Conservation (phyloP, 495 filamentous ascomycete species). For the Penicillium parvum region DNA sequence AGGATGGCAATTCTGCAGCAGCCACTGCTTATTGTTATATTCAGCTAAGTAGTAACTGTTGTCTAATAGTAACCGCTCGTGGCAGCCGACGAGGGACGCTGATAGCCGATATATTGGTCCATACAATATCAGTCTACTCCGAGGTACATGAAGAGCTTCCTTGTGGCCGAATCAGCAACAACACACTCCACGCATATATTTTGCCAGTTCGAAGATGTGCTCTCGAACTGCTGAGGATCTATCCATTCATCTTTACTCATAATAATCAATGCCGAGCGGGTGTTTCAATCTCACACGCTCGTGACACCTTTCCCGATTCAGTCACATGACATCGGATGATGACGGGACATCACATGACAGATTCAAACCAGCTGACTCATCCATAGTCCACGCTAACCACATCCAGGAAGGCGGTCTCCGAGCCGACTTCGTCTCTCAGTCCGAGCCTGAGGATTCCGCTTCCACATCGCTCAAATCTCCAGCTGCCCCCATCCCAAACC, state of each 20-base stretch:
- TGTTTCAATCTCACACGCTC: constrained; percentile 7
- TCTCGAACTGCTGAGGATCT: too few species aligned
- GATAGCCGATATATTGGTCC: constrained; percentile 15
- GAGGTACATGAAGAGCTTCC: constrained; percentile 7
- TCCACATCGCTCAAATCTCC: constrained; percentile 35
- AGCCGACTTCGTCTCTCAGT: constrained; percentile 23
- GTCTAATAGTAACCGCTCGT: constrained; percentile 3
- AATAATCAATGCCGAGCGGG: too few species aligned
- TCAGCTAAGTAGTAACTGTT: not conserved
- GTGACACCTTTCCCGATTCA: constrained; percentile 11
- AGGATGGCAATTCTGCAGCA: too few species aligned
- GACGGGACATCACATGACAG: constrained; percentile 28
- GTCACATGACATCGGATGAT: constrained; percentile 17
- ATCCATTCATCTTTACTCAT: too few species aligned
- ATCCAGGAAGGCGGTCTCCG: constrained; percentile 27
- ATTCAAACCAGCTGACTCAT: constrained; percentile 22
- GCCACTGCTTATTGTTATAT: too few species aligned
- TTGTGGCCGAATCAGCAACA: not conserved
- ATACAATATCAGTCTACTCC: constrained; percentile 11
- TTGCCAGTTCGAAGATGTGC: too few species aligned
- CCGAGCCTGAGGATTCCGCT: constrained; percentile 21
- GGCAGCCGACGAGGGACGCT: constrained; percentile 8
- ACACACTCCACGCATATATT: too few species aligned
- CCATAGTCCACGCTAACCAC: constrained; percentile 9
- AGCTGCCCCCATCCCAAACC: constrained; percentile 28